phyloP scores from a whole-genome alignment of 2,329 filamentous ascomycete genomes.

The Fusarium sp. region DNA sequence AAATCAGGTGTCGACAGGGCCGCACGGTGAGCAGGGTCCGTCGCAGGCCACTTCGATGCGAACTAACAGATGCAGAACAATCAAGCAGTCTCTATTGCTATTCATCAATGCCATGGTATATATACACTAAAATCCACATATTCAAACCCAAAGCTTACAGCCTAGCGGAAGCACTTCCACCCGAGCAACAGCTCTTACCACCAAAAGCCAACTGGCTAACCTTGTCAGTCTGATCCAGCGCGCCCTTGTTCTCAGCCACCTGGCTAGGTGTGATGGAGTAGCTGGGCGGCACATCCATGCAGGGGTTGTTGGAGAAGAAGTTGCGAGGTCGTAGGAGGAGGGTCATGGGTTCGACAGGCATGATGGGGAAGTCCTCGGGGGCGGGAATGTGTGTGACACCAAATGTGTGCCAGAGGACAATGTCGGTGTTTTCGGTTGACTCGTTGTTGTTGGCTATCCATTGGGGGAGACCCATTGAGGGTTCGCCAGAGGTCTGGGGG shows the following conservation, averaged over 20 bases:
- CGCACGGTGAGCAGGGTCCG: background rate
- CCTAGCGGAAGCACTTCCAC: slow-evolving; percentile 26
- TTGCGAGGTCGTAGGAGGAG: slow-evolving; percentile 82
- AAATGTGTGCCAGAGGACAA: slow-evolving; percentile 95
- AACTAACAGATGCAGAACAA: background rate
- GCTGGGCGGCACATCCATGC: slow-evolving; percentile 80
- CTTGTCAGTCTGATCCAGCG: slow-evolving; percentile 37
- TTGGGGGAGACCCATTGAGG: slow-evolving; percentile 76
- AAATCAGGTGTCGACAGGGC: background rate
- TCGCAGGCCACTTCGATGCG: background rate
- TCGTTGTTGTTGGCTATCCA: slow-evolving; percentile 81
- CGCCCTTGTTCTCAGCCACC: slow-evolving; percentile 39
- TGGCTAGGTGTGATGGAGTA: slow-evolving; percentile 49
- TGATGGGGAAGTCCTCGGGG: slow-evolving; percentile 92
- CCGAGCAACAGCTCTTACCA: slow-evolving; percentile 35
- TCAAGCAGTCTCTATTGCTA: slow-evolving; percentile 4
- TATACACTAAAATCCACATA: background rate
- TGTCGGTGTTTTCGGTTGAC: slow-evolving; percentile 82
- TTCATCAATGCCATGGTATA: slow-evolving; percentile 4
- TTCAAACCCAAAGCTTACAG: background rate
- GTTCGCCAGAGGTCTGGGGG: slow-evolving; percentile 86
- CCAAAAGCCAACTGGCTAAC: slow-evolving; percentile 45
- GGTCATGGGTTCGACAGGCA: slow-evolving; percentile 89
- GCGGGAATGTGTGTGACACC: slow-evolving; percentile 90
- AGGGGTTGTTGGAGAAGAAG: slow-evolving; percentile 85